Evolutionary conservation across 495 filamentous ascomycete species (phyloP).

Genomic region (Aspergillus biplanus): DNA sequence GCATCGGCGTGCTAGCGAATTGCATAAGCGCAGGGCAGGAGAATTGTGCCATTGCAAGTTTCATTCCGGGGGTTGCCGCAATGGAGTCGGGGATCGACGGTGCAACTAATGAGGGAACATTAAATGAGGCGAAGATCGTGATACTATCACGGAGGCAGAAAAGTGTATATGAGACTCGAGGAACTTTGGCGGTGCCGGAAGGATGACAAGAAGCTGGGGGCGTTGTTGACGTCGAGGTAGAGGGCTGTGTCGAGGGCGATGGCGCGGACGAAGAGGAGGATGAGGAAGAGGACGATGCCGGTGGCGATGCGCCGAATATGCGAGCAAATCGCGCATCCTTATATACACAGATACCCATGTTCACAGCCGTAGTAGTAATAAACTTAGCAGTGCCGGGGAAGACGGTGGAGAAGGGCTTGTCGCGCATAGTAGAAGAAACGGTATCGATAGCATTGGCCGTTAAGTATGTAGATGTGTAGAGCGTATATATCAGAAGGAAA

Average conservation of each 20-base stretch:
- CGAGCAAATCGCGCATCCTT: conserved; percentile 88
- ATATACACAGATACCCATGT: conserved; percentile 89
- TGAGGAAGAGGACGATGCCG: conserved; percentile 14
- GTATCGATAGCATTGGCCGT: conserved; percentile 92
- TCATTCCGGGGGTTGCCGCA: conserved; percentile 56
- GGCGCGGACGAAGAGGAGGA: conserved; percentile 5
- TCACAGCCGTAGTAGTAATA: conserved; percentile 76
- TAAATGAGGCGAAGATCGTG: conserved; percentile 94
- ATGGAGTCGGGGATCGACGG: conserved; percentile 44
- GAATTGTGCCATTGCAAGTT: conserved; percentile 75
- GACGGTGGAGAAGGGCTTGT: conserved; percentile 59
- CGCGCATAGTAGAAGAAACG: conserved; percentile 63
- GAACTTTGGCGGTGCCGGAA: conserved; percentile 33
- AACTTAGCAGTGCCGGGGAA: conserved; percentile 83
- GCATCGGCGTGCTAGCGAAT: conserved; percentile 80
- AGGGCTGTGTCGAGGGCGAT: conserved; percentile 51
- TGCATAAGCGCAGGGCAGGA: conserved; percentile 80
- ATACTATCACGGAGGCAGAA: conserved; percentile 86
- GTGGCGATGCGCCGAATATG: conserved; percentile 66
- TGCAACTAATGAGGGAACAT: conserved; percentile 79
- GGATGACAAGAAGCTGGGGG: conserved; percentile 31
- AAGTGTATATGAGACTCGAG: conserved; percentile 66
- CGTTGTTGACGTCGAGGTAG: conserved; percentile 47
- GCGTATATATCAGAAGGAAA: conserved; percentile 82
- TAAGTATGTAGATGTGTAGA: conserved; percentile 90